Evolutionary conservation across 306 rosid genomes (phyloP).

Genomic region (Fragaria vesca): DNA sequence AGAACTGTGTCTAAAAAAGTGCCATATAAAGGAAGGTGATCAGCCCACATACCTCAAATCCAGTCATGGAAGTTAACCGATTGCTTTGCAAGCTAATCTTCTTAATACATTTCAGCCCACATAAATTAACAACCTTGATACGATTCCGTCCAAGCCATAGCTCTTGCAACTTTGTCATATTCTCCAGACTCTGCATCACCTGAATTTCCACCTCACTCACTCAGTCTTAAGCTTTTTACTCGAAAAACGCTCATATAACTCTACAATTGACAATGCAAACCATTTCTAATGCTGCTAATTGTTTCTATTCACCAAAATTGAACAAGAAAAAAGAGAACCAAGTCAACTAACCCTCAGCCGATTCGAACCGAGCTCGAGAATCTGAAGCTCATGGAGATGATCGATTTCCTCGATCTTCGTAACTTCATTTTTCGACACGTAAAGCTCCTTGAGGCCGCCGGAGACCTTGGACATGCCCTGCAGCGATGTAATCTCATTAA

Average conservation of each 20-base stretch:
- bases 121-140: slow-evolving; percentile 69
- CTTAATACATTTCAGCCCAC: slow-evolving; percentile 74
- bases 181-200: slow-evolving; percentile 87
- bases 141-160: slow-evolving; percentile 95
- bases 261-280: background rate
- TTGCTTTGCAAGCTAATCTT: slow-evolving; percentile 97
- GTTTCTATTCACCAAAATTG: too few relatives aligned
- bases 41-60: slow-evolving; percentile 60
- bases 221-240: background rate
- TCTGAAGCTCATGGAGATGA: slow-evolving; percentile 61
- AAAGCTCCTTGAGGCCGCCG: slow-evolving; percentile 69
- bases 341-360: slow-evolving; percentile 64
- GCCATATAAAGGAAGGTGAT: background rate
- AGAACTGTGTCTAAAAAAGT: background rate
- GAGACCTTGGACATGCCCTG: slow-evolving; percentile 62
- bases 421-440: slow-evolving; percentile 86
- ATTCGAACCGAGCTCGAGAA: slow-evolving; percentile 95
- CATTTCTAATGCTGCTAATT: background rate
- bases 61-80: slow-evolving; percentile 76
- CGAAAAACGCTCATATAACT: background rate
- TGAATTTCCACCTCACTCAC: slow-evolving; percentile 25
- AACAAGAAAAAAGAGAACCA: background rate
- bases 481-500: slow-evolving; percentile 69
- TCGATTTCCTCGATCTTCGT: slow-evolving; percentile 76
- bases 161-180: slow-evolving; percentile 63